These are phyloP conservation scores for Chaetomium olivaceum DNA, from an alignment of 2,329 filamentous ascomycete genomes.

Conservation along the genomic window DNA sequence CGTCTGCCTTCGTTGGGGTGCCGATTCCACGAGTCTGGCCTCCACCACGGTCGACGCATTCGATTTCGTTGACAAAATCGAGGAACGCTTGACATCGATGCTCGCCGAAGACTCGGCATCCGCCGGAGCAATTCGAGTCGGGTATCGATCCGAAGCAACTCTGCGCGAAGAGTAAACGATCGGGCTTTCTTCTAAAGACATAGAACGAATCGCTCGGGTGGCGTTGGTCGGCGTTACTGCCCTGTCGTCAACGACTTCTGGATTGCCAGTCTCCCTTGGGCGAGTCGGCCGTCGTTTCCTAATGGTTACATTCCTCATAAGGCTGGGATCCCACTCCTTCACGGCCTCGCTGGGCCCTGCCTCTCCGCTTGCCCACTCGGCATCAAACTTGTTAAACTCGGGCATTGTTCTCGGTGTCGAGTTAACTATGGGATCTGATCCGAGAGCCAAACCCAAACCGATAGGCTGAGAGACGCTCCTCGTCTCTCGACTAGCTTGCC, in stretches of 20 bases:
- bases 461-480: conserved; percentile 40
- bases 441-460: conserved; percentile 43
- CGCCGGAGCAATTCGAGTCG: conserved; percentile 36
- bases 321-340: conserved; percentile 57
- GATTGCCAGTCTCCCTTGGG: conserved; percentile 34
- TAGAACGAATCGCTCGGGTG: conserved; percentile 50
- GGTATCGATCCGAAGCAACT: conserved; percentile 34
- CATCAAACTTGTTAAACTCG: conserved; percentile 59
- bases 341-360: conserved; percentile 46
- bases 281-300: conserved; percentile 46
- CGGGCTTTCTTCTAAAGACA: conserved; percentile 48
- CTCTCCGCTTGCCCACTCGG: conserved; percentile 51
- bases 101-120: conserved; percentile 44
- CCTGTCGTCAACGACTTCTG: conserved; percentile 51
- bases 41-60: conserved; percentile 58
- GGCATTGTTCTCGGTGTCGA: conserved; percentile 47
- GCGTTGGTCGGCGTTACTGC: conserved; percentile 53
- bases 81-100: conserved; percentile 52
- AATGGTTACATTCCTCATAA: conserved; percentile 55
- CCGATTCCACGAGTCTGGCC: conserved; percentile 56
- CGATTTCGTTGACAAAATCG: conserved; percentile 57
- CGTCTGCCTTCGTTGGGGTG: conserved; percentile 53
- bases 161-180: conserved; percentile 43
- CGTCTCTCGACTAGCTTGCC: conserved; percentile 40
- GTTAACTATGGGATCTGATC: conserved; percentile 44